phyloP scores from a whole-genome alignment of 1,284 basidiomycete species.

The Exobasidium cylindrosporum region DNA sequence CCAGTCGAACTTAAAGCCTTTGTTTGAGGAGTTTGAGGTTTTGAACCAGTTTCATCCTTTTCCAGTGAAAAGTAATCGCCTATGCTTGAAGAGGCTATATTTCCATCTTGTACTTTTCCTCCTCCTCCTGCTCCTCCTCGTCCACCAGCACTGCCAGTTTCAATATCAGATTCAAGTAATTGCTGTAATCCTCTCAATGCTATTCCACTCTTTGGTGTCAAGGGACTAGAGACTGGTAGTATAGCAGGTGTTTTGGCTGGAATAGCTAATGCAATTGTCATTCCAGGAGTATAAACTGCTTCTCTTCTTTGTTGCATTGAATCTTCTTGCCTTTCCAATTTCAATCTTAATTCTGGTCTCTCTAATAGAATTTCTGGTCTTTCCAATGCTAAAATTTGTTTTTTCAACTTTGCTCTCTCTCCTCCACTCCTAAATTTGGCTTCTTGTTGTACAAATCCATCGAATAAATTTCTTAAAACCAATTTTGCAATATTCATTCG shows the following conservation, averaged over 20 bases:
- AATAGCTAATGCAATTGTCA: slow-evolving; percentile 39
- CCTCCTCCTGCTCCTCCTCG: slow-evolving; percentile 4
- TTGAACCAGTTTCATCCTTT: not conserved
- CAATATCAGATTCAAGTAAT: not conserved
- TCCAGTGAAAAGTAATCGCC: slow-evolving; percentile 33
- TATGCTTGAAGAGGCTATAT: not conserved
- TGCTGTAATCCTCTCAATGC: not conserved
- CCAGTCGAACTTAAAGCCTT: not conserved
- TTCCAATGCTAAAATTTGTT: slow-evolving; percentile 15
- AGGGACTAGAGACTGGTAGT: slow-evolving; percentile 10
- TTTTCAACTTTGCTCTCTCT: not conserved
- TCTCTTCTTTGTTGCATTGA: no score
- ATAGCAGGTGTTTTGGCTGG: slow-evolving; percentile 37
- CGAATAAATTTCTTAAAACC: slow-evolving; percentile 52
- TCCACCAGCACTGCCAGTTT: not conserved
- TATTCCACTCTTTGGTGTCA: not conserved
- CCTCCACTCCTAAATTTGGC: slow-evolving; percentile 46
- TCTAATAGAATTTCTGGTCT: not conserved
- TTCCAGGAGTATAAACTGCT: slow-evolving; percentile 29
- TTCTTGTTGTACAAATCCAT: slow-evolving; percentile 44
- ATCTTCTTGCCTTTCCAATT: not conserved
- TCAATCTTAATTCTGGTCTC: not conserved
- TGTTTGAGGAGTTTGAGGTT: not conserved
- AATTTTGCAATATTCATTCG: slow-evolving; percentile 46
- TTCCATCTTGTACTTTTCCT: not conserved